Conservation (phyloP, 495 filamentous ascomycete species). For the Penicillium malachiteum region DNA sequence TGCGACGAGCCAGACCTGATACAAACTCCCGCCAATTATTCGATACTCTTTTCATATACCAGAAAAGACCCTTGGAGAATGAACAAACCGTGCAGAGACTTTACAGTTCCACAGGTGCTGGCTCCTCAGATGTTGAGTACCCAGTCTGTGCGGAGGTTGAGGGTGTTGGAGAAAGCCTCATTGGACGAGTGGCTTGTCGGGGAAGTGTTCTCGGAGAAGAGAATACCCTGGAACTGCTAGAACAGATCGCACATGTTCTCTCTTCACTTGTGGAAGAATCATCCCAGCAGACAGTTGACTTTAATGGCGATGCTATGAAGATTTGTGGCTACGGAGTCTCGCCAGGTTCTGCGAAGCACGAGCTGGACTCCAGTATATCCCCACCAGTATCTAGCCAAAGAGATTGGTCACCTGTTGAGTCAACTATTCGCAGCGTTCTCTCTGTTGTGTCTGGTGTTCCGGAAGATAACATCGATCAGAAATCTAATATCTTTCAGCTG, state of each 20-base stretch:
- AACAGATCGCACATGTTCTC: slow-evolving; percentile 55
- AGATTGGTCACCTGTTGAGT: slow-evolving; percentile 36
- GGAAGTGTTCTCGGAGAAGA: slow-evolving; percentile 44
- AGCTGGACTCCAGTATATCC: neutral
- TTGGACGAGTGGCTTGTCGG: slow-evolving; percentile 72
- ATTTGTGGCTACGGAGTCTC: slow-evolving; percentile 54
- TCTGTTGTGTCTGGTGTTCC: slow-evolving; percentile 62
- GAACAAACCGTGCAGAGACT: slow-evolving; percentile 19
- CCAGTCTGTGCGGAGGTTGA: slow-evolving; percentile 82
- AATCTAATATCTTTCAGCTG: slow-evolving; percentile 76
- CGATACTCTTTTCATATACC: slow-evolving; percentile 84
- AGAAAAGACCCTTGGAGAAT: slow-evolving; percentile 44
- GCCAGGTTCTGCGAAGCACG: slow-evolving; percentile 2
- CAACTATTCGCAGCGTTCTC: slow-evolving; percentile 59
- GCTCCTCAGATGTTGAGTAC: slow-evolving; percentile 67
- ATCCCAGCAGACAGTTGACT: slow-evolving; percentile 50
- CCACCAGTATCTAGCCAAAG: neutral
- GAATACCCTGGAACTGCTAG: slow-evolving; percentile 47
- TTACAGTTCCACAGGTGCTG: slow-evolving; percentile 54
- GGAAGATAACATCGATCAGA: slow-evolving; percentile 56
- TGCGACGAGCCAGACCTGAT: slow-evolving; percentile 27
- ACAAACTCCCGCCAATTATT: slow-evolving; percentile 52
- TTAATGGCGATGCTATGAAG: slow-evolving; percentile 39
- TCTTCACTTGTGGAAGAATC: slow-evolving; percentile 46
- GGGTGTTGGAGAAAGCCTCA: slow-evolving; percentile 45